These are phyloP conservation scores for Calocybe gangraenosa DNA, from an alignment of 768 basidiomycete species.

Conservation along the genomic window DNA sequence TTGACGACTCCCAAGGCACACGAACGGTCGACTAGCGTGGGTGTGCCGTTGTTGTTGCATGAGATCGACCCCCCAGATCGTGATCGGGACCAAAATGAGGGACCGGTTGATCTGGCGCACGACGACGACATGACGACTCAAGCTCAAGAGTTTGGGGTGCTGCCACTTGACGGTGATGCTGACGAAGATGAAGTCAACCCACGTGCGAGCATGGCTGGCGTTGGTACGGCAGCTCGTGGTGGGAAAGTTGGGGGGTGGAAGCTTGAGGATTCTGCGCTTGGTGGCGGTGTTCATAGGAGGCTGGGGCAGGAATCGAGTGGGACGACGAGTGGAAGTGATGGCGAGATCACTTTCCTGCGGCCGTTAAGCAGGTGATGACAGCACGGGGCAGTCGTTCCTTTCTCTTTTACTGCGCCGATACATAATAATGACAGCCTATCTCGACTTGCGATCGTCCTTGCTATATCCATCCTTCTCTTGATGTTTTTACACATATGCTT, in stretches of 20 bases:
- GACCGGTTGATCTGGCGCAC: not conserved
- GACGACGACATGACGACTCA: too few relatives aligned
- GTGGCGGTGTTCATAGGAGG: not conserved
- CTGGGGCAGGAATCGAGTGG: not conserved
- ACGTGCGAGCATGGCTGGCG: constrained; percentile 36
- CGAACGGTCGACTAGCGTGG: constrained; percentile 24
- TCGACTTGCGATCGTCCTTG: too few relatives aligned
- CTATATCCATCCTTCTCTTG: too few relatives aligned
- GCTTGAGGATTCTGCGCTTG: not conserved
- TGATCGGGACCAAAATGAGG: not conserved
- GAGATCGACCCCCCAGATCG: constrained; percentile 16
- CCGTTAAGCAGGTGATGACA: too few relatives aligned
- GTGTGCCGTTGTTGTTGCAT: constrained; percentile 26
- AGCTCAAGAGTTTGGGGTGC: constrained; percentile 4
- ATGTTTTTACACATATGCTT: too few relatives aligned
- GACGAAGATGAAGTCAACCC: constrained; percentile 17
- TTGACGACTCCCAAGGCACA: constrained; percentile 13
- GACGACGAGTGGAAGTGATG: not conserved
- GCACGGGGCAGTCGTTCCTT: too few relatives aligned
- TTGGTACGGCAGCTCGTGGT: constrained; percentile 38
- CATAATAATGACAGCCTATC: too few relatives aligned
- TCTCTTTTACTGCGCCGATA: too few relatives aligned
- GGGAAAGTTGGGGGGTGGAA: constrained; percentile 18
- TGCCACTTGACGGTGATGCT: not conserved
- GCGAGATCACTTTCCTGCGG: not conserved